Percentiles rank a stretch among this genome's conserved stretches.
phyloP scores from a whole-genome alignment of 1,284 basidiomycete species.

The Schizophyllum amplum region DNA sequence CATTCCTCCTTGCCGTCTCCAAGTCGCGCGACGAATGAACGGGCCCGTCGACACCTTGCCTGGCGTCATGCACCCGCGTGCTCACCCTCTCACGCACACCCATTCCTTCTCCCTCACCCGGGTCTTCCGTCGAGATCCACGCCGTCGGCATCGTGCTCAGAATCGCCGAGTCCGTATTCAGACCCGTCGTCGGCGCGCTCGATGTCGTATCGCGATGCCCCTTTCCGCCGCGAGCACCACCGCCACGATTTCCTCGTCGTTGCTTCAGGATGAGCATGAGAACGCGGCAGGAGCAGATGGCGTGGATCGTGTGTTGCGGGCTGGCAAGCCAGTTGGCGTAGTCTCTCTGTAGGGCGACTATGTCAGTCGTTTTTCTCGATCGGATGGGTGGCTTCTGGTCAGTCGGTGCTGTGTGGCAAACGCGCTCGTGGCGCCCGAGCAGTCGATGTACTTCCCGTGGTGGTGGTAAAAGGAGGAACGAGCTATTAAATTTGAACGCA shows the following conservation, averaged over 20 bases:
- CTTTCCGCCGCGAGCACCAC: not conserved
- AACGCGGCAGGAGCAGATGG: not conserved
- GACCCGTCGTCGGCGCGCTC: not conserved
- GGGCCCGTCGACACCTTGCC: too few relatives aligned
- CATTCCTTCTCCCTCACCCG: not conserved
- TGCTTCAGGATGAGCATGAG: not conserved
- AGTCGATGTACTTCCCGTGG: too few relatives aligned
- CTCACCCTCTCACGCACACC: not conserved
- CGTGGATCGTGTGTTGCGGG: not conserved
- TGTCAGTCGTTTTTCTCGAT: too few relatives aligned
- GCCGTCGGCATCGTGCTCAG: not conserved
- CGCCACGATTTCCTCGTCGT: not conserved
- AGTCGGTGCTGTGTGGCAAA: too few relatives aligned
- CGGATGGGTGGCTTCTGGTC: too few relatives aligned
- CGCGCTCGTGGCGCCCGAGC: too few relatives aligned
- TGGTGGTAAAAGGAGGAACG: too few relatives aligned
- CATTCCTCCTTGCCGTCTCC: too few relatives aligned
- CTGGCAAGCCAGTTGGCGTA: not conserved
- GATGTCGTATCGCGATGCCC: not conserved
- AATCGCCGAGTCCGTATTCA: not conserved
- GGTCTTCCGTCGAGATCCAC: not conserved
- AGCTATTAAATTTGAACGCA: not conserved
- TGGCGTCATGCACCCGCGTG: too few relatives aligned
- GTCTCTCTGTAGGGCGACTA: too few relatives aligned
- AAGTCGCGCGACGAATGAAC: too few relatives aligned